These are phyloP conservation scores for Euphorbia pulcherrima DNA, from an alignment of 345 rosid genomes.

Conservation along the genomic window DNA sequence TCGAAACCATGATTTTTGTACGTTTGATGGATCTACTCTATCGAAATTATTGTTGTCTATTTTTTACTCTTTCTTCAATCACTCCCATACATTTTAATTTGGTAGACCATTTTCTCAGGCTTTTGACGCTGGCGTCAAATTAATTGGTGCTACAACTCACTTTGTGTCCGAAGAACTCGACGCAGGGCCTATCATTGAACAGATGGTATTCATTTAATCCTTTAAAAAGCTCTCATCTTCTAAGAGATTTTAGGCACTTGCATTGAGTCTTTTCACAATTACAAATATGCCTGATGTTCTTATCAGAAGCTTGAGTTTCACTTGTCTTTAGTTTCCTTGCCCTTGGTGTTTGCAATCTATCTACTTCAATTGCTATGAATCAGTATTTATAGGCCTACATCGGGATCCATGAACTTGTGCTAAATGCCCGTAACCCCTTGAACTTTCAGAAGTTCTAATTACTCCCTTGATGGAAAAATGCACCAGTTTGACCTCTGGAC, in stretches of 20 bases:
- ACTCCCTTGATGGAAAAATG: too few species aligned
- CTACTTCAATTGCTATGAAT: not conserved
- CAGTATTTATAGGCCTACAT: too few species aligned
- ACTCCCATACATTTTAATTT: constrained; percentile 26
- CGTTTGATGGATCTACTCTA: too few species aligned
- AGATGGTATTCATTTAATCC: constrained; percentile 52
- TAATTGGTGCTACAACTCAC: constrained; percentile 94
- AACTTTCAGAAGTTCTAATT: too few species aligned
- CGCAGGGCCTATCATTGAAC: constrained; percentile 92
- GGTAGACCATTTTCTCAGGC: constrained; percentile 61
- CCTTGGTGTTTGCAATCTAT: not conserved
- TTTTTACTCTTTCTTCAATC: constrained; percentile 6
- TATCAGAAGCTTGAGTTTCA: not conserved
- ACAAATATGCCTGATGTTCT: not conserved
- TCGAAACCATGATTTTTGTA: constrained; percentile 1
- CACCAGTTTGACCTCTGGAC: too few species aligned
- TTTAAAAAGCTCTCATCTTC: not conserved
- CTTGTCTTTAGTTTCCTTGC: constrained; percentile 1
- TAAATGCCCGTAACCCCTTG: too few species aligned
- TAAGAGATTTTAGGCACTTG: not conserved
- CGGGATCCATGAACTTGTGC: too few species aligned
- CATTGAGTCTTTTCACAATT: not conserved
- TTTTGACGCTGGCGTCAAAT: constrained; percentile 91
- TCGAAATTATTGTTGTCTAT: not conserved
- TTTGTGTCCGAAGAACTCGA: constrained; percentile 95